Evolutionary conservation across 1,284 basidiomycete species (phyloP).

Genomic region (Puccinia coronata): DNA sequence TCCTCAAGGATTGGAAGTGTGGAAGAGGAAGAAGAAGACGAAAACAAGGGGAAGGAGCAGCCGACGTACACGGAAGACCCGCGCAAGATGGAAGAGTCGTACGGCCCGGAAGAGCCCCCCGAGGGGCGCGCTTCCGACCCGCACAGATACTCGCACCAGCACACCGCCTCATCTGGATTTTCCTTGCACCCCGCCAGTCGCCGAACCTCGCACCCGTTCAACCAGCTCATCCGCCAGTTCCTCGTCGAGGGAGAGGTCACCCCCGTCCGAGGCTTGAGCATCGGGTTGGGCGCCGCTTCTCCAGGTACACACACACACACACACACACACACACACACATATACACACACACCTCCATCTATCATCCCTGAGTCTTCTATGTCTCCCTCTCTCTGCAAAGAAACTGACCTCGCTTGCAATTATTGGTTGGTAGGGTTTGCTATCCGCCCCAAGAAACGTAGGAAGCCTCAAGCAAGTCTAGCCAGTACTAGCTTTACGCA

Average conservation of each 20-base stretch:
- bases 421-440: constrained; percentile 21
- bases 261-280: constrained; percentile 34
- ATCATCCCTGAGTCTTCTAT: too few relatives aligned
- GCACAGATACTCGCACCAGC: not conserved
- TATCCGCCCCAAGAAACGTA: constrained; percentile 25
- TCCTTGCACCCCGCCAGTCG: not conserved
- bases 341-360: too few relatives aligned
- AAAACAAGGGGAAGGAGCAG: not conserved
- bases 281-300: constrained; percentile 41
- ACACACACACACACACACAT: too few relatives aligned
- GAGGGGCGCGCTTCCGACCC: not conserved
- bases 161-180: not conserved
- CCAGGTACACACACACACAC: too few relatives aligned
- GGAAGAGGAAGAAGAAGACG: not conserved
- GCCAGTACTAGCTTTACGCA: too few relatives aligned
- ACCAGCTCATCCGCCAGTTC: constrained; percentile 25
- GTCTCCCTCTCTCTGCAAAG: too few relatives aligned
- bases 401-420: too few relatives aligned
- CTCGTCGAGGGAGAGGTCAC: constrained; percentile 26
- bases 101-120: not conserved
- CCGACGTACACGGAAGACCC: constrained; percentile 2
- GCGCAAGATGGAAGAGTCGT: not conserved
- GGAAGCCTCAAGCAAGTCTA: too few relatives aligned
- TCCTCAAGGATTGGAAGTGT: constrained; percentile 3
- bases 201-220: constrained; percentile 14